Conservation (phyloP, 2,329 filamentous ascomycete genomes). For the Aspergillus costaricaensis region DNA sequence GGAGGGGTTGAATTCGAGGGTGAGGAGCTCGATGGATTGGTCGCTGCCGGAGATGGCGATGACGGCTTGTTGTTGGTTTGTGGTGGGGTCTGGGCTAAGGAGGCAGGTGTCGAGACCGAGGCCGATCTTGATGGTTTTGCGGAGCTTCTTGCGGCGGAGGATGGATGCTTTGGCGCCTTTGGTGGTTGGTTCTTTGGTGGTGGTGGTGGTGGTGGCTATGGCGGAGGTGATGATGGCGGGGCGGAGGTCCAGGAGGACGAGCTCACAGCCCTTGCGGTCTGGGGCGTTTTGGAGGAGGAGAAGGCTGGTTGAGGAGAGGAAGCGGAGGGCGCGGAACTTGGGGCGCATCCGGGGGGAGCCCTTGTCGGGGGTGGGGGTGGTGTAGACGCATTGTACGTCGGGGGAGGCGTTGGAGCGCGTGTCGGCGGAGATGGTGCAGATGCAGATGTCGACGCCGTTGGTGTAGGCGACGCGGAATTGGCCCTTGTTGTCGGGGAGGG, state of each 20-base stretch:
- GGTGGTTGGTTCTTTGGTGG: background rate
- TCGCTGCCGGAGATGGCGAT: constrained; percentile 81
- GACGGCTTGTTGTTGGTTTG: constrained; percentile 72
- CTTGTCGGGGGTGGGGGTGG: constrained; percentile 43
- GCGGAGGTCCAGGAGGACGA: constrained; percentile 50
- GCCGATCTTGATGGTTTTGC: constrained; percentile 69
- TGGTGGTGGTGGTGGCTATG: too few relatives aligned
- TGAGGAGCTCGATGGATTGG: constrained; percentile 74
- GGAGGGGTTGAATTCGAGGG: constrained; percentile 65
- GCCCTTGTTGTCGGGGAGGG: constrained; percentile 28
- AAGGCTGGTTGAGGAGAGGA: constrained; percentile 56
- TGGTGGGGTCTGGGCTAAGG: constrained; percentile 58
- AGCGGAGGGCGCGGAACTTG: constrained; percentile 59
- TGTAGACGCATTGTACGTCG: constrained; percentile 40
- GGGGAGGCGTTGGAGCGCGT: constrained; percentile 47
- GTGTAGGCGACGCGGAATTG: constrained; percentile 76
- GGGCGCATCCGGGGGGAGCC: constrained; percentile 37
- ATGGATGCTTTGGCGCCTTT: constrained; percentile 40
- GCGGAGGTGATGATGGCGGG: constrained; percentile 13
- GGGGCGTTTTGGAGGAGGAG: constrained; percentile 60
- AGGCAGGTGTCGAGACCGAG: constrained; percentile 76
- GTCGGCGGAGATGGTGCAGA: constrained; percentile 60
- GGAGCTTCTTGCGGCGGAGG: constrained; percentile 59
- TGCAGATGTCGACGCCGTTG: constrained; percentile 72
- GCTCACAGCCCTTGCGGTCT: constrained; percentile 56